Conservation (phyloP, 306 rosid species). For the Nissolia schottii region DNA sequence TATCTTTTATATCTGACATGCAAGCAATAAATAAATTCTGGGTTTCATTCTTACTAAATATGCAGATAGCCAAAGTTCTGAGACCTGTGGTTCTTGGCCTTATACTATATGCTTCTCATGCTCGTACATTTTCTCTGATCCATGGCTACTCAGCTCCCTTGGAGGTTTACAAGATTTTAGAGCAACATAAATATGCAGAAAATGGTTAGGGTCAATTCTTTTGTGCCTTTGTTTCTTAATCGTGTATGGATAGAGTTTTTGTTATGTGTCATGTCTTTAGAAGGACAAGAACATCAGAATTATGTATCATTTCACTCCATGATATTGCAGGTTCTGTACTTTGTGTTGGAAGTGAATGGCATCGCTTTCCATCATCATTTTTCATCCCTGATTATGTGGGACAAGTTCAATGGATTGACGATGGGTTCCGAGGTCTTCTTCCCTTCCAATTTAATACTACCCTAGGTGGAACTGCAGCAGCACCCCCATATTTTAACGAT, state of each 20-base stretch:
- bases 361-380: slow-evolving; percentile 92
- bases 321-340: slow-evolving; percentile 72
- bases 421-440: slow-evolving; percentile 92
- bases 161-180: slow-evolving; percentile 84
- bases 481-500: slow-evolving; percentile 75
- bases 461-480: slow-evolving; percentile 91
- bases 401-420: slow-evolving; percentile 90
- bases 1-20: slow-evolving; percentile 7
- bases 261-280: background rate
- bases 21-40: slow-evolving; percentile 4
- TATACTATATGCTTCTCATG: slow-evolving; percentile 79
- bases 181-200: slow-evolving; percentile 69
- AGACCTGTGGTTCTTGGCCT: slow-evolving; percentile 80
- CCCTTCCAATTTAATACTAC: slow-evolving; percentile 88
- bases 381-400: slow-evolving; percentile 71
- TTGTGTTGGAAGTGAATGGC: slow-evolving; percentile 98
- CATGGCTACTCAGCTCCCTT: slow-evolving; percentile 92
- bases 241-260: no score
- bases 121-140: slow-evolving; percentile 92
- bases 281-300: background rate
- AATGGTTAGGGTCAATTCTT: slow-evolving; percentile 45
- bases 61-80: slow-evolving; percentile 70
- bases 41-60: background rate
- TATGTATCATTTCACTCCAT: background rate
- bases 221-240: background rate